Conservation (phyloP, 192 early-diverging fungal genomes). For the Thamnidium elegans region DNA sequence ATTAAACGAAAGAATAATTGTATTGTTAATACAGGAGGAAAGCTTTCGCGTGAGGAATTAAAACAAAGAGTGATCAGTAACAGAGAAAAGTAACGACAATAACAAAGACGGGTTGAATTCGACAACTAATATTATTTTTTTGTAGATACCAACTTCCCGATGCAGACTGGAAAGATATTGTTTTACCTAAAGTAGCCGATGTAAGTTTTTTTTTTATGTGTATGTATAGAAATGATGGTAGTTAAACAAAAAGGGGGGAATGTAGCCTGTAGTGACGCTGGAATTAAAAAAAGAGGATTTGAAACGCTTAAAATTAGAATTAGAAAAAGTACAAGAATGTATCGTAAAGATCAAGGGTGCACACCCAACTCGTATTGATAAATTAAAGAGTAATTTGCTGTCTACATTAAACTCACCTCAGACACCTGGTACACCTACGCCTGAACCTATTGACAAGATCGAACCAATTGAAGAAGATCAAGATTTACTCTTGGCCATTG, state of each 20-base stretch:
- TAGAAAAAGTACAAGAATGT: constrained; percentile 56
- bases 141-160: constrained; percentile 66
- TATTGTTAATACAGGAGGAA: constrained; percentile 88
- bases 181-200: constrained; percentile 68
- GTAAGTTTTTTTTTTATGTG: constrained; percentile 42
- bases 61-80: constrained; percentile 65
- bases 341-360: constrained; percentile 45
- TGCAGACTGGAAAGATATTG: constrained; percentile 68
- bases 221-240: background rate
- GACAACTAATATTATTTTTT: background rate
- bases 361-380: constrained; percentile 25
- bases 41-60: constrained; percentile 68
- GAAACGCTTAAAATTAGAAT: constrained; percentile 51
- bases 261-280: constrained; percentile 42
- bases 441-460: background rate
- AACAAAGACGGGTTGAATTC: background rate
- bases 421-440: constrained; percentile 2
- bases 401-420: constrained; percentile 5
- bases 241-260: background rate
- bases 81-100: constrained; percentile 59
- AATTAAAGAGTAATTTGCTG: constrained; percentile 21
- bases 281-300: constrained; percentile 64
- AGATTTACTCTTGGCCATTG: constrained; percentile 26
- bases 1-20: constrained; percentile 92
- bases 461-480: constrained; percentile 12